A percentile compares a stretch with the other conserved stretches of the same genome.
Evolutionary conservation across 495 filamentous ascomycete species (phyloP).

Genomic region (Pseudomonodictys pantanalensis): DNA sequence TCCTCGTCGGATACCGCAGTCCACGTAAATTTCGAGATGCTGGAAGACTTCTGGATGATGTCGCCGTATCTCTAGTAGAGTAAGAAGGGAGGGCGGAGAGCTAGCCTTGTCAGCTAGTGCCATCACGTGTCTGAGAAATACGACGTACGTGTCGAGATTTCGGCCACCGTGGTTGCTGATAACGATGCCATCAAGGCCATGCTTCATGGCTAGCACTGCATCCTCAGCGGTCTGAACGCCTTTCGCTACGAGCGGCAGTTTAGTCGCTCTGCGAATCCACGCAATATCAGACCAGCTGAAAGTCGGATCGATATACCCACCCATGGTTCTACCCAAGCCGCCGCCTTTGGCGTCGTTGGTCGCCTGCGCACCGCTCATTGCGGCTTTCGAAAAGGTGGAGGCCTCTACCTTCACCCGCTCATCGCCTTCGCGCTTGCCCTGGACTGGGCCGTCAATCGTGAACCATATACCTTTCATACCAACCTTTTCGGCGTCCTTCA

Average conservation of each 20-base stretch:
- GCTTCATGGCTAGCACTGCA: constrained; percentile 76
- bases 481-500: constrained; percentile 53
- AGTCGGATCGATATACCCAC: constrained; percentile 85
- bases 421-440: constrained; percentile 27
- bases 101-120: not conserved
- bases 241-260: constrained; percentile 94
- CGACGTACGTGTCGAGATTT: constrained; percentile 65
- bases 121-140: not conserved
- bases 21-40: constrained; percentile 54
- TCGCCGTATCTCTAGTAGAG: constrained; percentile 8
- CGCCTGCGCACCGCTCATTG: constrained; percentile 45
- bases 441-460: constrained; percentile 54
- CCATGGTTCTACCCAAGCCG: constrained; percentile 70
- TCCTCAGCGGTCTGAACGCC: constrained; percentile 94
- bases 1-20: constrained; percentile 82
- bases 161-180: constrained; percentile 97
- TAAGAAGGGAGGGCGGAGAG: constrained; percentile 4
- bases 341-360: constrained; percentile 88
- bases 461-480: constrained; percentile 66
- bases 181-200: constrained; percentile 83
- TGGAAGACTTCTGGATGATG: constrained; percentile 12
- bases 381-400: not conserved
- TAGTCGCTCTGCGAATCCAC: constrained; percentile 86
- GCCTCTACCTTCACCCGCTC: constrained; percentile 17
- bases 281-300: constrained; percentile 90